Conservation (phyloP, 495 filamentous ascomycete species). For the Penicillium nucicola region DNA sequence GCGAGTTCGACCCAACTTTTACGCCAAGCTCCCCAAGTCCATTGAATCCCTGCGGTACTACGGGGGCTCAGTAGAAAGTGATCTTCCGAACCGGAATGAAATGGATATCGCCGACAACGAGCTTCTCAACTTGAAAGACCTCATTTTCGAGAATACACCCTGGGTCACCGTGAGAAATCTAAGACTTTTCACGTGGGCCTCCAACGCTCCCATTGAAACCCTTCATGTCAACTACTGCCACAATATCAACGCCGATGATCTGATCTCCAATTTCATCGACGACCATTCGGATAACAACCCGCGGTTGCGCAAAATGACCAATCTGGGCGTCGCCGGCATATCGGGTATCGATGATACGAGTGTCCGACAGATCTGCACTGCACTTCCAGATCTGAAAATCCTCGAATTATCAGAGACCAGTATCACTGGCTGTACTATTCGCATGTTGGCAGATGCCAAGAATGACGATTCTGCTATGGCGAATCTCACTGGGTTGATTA, state of each 20-base stretch:
- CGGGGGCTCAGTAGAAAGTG: slow-evolving; percentile 18
- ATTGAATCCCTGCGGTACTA: slow-evolving; percentile 32
- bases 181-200: slow-evolving; percentile 11
- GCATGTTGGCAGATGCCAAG: slow-evolving; percentile 26
- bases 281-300: background rate
- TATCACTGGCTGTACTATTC: slow-evolving; percentile 36
- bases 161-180: slow-evolving; percentile 21
- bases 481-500: slow-evolving; percentile 24
- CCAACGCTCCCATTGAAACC: slow-evolving; percentile 22
- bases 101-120: background rate
- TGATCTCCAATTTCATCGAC: slow-evolving; percentile 5
- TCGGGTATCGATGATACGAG: slow-evolving; percentile 19
- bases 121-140: slow-evolving; percentile 30
- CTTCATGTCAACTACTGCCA: slow-evolving; percentile 31
- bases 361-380: slow-evolving; percentile 9
- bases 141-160: slow-evolving; percentile 28
- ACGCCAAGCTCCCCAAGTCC: slow-evolving; percentile 21
- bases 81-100: background rate
- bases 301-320: slow-evolving; percentile 16
- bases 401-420: slow-evolving; percentile 34
- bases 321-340: slow-evolving; percentile 28
- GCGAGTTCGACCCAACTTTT: slow-evolving; percentile 12
- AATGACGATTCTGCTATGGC: background rate
- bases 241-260: slow-evolving; percentile 5
- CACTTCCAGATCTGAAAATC: slow-evolving; percentile 23